Conservation (phyloP, 2,329 filamentous ascomycete genomes). For the Verticillium isaacii region DNA sequence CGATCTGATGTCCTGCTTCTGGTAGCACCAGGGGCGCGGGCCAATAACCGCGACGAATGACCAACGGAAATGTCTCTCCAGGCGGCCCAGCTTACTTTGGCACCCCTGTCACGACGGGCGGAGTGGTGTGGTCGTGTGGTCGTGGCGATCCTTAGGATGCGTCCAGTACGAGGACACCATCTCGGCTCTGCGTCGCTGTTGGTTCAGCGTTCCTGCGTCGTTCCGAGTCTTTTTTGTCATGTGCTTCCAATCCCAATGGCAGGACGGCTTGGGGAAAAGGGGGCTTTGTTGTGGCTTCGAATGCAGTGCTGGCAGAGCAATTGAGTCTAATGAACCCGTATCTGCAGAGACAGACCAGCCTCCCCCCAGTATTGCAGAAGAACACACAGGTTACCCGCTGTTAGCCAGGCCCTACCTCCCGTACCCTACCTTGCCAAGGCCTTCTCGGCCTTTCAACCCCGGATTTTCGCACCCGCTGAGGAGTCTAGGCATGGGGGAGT, state of each 20-base stretch:
- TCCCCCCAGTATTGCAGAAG: neutral
- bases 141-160: neutral
- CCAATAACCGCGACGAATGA: neutral
- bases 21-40: neutral
- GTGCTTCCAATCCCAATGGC: neutral
- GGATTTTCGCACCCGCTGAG: neutral
- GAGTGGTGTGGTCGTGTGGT: neutral
- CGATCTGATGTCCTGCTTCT: conserved; percentile 4
- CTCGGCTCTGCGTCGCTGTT: neutral
- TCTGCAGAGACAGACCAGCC: neutral
- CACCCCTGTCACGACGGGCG: neutral
- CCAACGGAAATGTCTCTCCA: neutral
- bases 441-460: neutral
- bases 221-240: neutral
- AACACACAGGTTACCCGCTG: neutral
- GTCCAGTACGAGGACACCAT: neutral
- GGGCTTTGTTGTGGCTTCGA: neutral
- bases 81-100: neutral
- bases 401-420: neutral
- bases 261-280: neutral
- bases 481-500: neutral
- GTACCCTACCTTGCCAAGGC: neutral
- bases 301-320: neutral
- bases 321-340: neutral
- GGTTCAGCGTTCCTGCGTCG: neutral